These are phyloP conservation scores for Paecilomyces variotii DNA, from an alignment of 2,329 filamentous ascomycete species.

Conservation along the genomic window DNA sequence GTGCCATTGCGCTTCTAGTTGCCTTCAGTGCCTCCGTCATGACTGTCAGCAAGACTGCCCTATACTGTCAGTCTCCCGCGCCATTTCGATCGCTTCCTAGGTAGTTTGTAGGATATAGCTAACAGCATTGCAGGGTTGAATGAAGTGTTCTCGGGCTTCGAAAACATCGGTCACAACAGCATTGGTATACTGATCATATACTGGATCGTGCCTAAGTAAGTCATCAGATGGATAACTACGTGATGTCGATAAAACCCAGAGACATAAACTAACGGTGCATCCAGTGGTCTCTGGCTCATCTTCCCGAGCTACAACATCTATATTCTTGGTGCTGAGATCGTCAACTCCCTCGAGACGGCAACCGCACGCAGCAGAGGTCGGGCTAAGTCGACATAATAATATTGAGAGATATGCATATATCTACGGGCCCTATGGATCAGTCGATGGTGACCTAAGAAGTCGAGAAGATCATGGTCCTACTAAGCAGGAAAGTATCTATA, in stretches of 20 bases:
- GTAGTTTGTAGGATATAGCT: not conserved
- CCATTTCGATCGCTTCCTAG: not conserved
- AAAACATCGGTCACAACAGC: constrained; percentile 56
- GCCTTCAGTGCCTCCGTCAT: constrained; percentile 53
- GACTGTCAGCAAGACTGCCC: constrained; percentile 59
- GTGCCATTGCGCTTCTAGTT: constrained; percentile 49
- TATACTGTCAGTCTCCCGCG: constrained; percentile 51
- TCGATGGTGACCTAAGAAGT: not conserved
- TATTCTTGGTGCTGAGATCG: constrained; percentile 52
- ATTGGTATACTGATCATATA: constrained; percentile 45
- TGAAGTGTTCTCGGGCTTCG: constrained; percentile 53
- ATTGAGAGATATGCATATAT: not conserved
- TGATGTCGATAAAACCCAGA: not conserved
- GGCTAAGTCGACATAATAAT: constrained; percentile 20
- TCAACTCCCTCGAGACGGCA: constrained; percentile 46
- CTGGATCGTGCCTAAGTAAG: constrained; percentile 62
- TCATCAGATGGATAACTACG: constrained; percentile 9
- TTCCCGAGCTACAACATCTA: constrained; percentile 57
- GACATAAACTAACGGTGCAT: constrained; percentile 9
- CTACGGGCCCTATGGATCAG: not conserved
- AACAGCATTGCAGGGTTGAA: constrained; percentile 41
- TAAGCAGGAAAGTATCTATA: not conserved
- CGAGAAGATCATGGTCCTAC: not conserved
- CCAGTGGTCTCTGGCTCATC: constrained; percentile 56
- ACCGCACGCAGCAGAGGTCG: constrained; percentile 20